These are phyloP conservation scores for Penicillium sp. DNA, from an alignment of 2,329 filamentous ascomycete species.

Conservation along the genomic window DNA sequence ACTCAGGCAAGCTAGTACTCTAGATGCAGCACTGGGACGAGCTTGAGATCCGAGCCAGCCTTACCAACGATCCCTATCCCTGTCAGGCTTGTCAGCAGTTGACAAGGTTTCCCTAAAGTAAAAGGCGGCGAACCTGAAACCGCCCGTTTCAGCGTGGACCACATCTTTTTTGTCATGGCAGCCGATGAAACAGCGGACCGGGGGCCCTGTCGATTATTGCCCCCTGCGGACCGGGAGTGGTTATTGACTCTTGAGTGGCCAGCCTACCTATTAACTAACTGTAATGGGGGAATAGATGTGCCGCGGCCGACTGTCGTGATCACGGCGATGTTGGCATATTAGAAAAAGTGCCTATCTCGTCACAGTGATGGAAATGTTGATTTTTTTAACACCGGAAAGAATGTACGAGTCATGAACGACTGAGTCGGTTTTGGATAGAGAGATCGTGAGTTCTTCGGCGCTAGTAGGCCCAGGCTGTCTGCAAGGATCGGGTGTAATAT, in stretches of 20 bases:
- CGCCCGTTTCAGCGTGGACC: constrained; percentile 10
- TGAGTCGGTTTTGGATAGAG: neutral
- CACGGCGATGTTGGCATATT: neutral
- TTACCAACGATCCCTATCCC: neutral
- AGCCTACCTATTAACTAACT: constrained; percentile 13
- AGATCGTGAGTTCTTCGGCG: neutral
- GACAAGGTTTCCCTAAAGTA: neutral
- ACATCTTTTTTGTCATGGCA: constrained; percentile 13
- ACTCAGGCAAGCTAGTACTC: neutral
- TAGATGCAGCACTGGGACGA: no score
- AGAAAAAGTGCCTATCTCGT: neutral
- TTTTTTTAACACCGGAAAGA: neutral
- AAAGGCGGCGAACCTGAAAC: constrained; percentile 11
- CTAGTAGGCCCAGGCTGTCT: neutral
- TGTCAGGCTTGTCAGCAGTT: neutral
- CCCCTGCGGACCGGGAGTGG: constrained; percentile 3
- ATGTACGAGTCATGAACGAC: neutral
- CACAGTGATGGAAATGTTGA: neutral
- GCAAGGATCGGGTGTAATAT: neutral
- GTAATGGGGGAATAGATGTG: constrained; percentile 3
- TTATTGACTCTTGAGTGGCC: neutral
- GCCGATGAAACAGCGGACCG: constrained; percentile 15
- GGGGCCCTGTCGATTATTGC: constrained; percentile 10
- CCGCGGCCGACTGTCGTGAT: neutral
- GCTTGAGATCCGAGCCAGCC: neutral